Evolutionary conservation across 176 grass and related monocot species (phyloP).

Genomic region (Aegilops tauschii): DNA sequence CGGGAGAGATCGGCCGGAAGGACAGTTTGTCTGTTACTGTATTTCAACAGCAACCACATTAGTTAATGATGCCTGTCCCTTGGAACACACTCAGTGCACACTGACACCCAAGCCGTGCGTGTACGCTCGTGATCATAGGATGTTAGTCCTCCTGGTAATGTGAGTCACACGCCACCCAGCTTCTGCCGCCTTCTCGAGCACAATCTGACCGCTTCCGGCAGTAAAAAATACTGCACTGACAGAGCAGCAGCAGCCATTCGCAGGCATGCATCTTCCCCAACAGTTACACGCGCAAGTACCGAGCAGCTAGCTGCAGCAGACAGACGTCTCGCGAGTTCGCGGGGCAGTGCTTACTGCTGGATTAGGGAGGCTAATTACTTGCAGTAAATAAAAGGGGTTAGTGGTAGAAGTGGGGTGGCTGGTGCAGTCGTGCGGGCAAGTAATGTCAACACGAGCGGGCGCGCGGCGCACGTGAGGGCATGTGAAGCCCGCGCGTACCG

Average conservation of each 20-base stretch:
- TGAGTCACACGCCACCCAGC: neutral
- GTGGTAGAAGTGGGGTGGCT: neutral
- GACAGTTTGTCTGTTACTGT: neutral
- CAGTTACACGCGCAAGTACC: neutral
- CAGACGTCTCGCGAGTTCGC: neutral
- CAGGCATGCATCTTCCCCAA: neutral
- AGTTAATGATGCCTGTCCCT: conserved; percentile 15
- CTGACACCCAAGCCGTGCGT: neutral
- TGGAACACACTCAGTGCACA: neutral
- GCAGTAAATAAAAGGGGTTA: neutral
- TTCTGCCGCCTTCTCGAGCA: neutral
- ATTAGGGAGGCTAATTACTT: neutral
- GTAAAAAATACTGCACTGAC: neutral
- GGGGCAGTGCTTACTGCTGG: no score
- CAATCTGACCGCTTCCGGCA: neutral
- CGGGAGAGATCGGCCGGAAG: neutral
- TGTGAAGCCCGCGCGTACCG: neutral
- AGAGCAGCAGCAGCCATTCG: neutral
- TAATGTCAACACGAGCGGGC: conserved; percentile 3
- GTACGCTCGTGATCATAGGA: neutral
- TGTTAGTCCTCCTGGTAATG: neutral
- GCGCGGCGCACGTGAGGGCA: conserved; percentile 1
- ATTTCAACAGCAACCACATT: neutral
- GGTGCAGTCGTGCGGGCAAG: neutral
- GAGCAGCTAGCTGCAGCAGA: neutral